Evolutionary conservation across 805 yeast species (phyloP).

Genomic region (Clavispora vitiphila): DNA sequence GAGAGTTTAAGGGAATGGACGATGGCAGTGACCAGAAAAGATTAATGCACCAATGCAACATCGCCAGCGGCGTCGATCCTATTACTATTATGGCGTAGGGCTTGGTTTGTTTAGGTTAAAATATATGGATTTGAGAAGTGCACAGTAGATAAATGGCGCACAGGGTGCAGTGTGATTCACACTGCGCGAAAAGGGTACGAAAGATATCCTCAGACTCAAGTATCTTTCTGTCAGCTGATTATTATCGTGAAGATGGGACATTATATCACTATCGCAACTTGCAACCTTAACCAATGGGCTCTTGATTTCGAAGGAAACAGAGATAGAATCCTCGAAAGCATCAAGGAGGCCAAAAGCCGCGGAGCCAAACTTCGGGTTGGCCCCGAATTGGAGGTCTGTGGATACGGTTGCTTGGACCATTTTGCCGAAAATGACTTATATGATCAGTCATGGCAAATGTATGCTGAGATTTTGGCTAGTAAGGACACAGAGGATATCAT

Average conservation of each 20-base stretch:
- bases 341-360: slow-evolving; percentile 63
- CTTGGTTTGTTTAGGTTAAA: neutral
- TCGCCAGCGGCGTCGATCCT: slow-evolving; percentile 78
- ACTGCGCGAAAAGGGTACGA: neutral
- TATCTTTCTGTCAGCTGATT: neutral
- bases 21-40: slow-evolving; percentile 65
- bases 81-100: slow-evolving; percentile 4
- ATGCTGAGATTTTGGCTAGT: slow-evolving; percentile 65
- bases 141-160: neutral
- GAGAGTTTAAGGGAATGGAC: slow-evolving; percentile 57
- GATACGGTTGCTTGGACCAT: slow-evolving; percentile 94
- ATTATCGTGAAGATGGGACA: slow-evolving; percentile 59
- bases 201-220: neutral
- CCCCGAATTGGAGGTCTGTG: slow-evolving; percentile 92
- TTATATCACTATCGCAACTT: slow-evolving; percentile 83
- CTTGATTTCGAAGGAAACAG: slow-evolving; percentile 96
- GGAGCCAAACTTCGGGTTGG: slow-evolving; percentile 90
- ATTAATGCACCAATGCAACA: slow-evolving; percentile 91
- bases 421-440: slow-evolving; percentile 85
- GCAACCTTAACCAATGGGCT: slow-evolving; percentile 98
- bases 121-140: neutral
- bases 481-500: slow-evolving; percentile 71
- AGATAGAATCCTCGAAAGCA: slow-evolving; percentile 82
- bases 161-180: neutral
- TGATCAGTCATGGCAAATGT: slow-evolving; percentile 93